phyloP scores from a whole-genome alignment of 768 basidiomycete genomes.

The Lentinus brumalis region DNA sequence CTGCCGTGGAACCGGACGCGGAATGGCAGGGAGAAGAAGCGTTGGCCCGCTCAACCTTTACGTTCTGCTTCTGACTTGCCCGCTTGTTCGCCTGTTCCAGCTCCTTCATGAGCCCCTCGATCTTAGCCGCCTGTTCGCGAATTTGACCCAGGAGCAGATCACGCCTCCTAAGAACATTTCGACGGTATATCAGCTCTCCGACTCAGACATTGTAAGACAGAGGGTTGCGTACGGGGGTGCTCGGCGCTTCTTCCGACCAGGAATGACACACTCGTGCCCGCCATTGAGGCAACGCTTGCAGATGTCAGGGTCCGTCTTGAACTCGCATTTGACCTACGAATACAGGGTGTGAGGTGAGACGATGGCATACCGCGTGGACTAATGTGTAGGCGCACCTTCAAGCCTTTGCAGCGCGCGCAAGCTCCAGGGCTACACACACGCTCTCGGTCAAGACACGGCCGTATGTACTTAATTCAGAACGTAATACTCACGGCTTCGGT shows the following conservation, averaged over 20 bases:
- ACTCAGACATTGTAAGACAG: background rate
- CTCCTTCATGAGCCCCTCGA: conserved; percentile 69
- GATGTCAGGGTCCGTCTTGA: conserved; percentile 67
- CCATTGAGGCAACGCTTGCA: conserved; percentile 76
- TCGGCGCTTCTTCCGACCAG: conserved; percentile 81
- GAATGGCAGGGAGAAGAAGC: conserved; percentile 15
- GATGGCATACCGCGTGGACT: background rate
- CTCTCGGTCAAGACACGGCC: background rate
- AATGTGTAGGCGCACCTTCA: conserved; percentile 40
- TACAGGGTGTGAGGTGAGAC: conserved; percentile 13
- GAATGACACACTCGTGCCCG: conserved; percentile 73
- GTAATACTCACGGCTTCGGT: conserved; percentile 22
- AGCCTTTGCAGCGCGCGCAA: conserved; percentile 68
- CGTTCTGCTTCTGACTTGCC: conserved; percentile 6
- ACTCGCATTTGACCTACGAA: conserved; percentile 72
- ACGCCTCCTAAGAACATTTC: conserved; percentile 57
- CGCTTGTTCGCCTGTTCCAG: conserved; percentile 51
- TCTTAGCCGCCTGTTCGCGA: conserved; percentile 71
- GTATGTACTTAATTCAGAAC: too few relatives aligned
- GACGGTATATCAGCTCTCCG: background rate
- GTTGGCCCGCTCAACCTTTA: background rate
- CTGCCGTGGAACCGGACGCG: conserved; percentile 15
- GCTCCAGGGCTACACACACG: conserved; percentile 46
- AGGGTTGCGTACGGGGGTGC: conserved; percentile 62
- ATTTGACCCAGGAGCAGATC: conserved; percentile 80